Evolutionary conservation across 225 moss, liverwort and hornwort species (phyloP).

Genomic region (Takakia lepidozioides): DNA sequence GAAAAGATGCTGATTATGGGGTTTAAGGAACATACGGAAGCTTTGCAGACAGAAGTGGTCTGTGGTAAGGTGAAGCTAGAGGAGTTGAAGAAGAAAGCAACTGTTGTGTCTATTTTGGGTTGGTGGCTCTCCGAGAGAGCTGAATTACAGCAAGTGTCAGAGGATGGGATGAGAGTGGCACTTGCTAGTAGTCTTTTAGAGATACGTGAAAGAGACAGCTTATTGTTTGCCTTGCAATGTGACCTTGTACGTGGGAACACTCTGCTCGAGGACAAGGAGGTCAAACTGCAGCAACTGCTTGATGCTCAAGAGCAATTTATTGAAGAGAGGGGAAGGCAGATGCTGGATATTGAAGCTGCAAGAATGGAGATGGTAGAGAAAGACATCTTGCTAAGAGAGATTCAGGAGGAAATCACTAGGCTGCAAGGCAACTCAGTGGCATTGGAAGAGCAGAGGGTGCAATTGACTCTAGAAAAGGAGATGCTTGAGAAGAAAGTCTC

Average conservation of each 20-base stretch:
- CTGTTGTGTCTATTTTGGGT: constrained; percentile 39
- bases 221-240: constrained; percentile 18
- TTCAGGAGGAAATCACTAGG: constrained; percentile 11
- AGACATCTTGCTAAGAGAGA: constrained; percentile 9
- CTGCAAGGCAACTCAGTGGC: constrained; percentile 23
- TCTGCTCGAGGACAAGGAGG: constrained; percentile 12
- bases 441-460: constrained; percentile 10
- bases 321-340: constrained; percentile 9
- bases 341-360: constrained; percentile 15
- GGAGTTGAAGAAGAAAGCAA: constrained; percentile 22
- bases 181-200: constrained; percentile 16
- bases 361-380: constrained; percentile 8
- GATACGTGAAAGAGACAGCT: constrained; percentile 9
- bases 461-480: constrained; percentile 16
- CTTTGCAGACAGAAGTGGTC: background rate
- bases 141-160: constrained; percentile 17
- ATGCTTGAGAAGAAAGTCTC: too few species aligned
- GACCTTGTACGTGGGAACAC: constrained; percentile 8
- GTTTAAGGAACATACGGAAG: too few species aligned
- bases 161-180: constrained; percentile 16
- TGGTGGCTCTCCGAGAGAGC: constrained; percentile 42
- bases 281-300: constrained; percentile 7
- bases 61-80: constrained; percentile 2
- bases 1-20: too few species aligned
- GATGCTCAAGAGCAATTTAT: too few species aligned